Base-by-base conservation (phyloP, 495 filamentous ascomycete species). In the Annulohypoxylon stygium region DNA sequence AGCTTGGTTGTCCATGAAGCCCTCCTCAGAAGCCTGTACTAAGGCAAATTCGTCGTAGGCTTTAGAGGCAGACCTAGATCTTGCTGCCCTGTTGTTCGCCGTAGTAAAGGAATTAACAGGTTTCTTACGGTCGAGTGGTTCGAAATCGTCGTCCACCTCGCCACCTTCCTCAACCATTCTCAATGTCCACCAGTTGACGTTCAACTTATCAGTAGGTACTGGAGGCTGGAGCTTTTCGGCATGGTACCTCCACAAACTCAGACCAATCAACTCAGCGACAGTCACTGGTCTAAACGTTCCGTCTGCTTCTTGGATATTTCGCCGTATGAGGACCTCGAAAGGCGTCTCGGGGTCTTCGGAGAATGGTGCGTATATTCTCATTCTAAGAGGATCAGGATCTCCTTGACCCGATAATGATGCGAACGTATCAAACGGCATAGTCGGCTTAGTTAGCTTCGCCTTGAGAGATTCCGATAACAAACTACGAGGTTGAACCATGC, bases 141-240 rank as follows among this genome's bases (percentile, higher is more conserved):
- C 95, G 72, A 99, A 98, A 77, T 99, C 96, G 74, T 93, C 93
- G 73, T 99, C 96, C 3, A 98, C 92, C 76, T 99, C 96, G 8
- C 93, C 95, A 43, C 82, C 83, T 64, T 88, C 87, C 72, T 99
- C 96, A 7, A 98, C 93, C 93, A 99, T 97, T 33, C 94, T 87
- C 14, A 99, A 81, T 9, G 90, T 92, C 95, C 96, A 99, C 76
- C 90, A 88, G 75, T 98, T 98, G 55, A 97, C 92, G 65, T 93
- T 95, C 34, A 92, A 81, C 75, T 93, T 92, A 33, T 89, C 86
- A 16, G 84, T 82, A 2, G 88, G 85, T 11, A 98, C 85, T 2
- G 87, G 62, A 12, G 96, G 97, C 68, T 93, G 88, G 25, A 90
- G 84, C 37, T 90, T 89, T 75, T 98, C 94, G 65, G 97, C 92